These are phyloP conservation scores for Nephelium lappaceum DNA, from an alignment of 345 rosid species.

Conservation along the genomic window DNA sequence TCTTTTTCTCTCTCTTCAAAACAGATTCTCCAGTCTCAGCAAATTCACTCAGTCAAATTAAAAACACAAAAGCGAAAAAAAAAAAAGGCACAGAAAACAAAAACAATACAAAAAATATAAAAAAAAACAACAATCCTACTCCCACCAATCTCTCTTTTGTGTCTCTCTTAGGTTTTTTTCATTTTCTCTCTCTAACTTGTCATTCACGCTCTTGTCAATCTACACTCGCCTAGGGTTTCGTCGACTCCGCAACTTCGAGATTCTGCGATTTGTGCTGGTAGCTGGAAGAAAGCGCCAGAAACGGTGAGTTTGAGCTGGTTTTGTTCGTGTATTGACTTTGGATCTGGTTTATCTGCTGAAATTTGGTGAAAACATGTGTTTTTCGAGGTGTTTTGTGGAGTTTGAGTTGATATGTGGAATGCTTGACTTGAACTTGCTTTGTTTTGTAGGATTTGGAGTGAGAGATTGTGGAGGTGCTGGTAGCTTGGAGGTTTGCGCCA, in stretches of 20 bases:
- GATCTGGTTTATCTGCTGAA: background rate
- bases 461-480: background rate
- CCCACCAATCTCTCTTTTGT: background rate
- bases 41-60: background rate
- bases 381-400: too few relatives aligned
- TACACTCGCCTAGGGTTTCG: background rate
- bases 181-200: background rate
- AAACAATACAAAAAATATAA: background rate
- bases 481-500: background rate
- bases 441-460: background rate
- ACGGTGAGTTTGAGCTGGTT: constrained; percentile 2
- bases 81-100: background rate
- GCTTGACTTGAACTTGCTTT: too few relatives aligned
- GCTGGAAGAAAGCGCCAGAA: too few relatives aligned
- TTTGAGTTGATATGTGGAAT: too few relatives aligned
- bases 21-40: background rate
- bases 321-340: background rate
- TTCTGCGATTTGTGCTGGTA: too few relatives aligned
- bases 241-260: background rate
- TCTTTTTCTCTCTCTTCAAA: constrained; percentile 5
- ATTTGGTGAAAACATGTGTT: too few relatives aligned
- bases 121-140: background rate
- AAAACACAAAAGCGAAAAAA: background rate
- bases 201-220: background rate
- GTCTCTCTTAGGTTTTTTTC: constrained; percentile 4